Percentiles rank a stretch among this genome's conserved stretches.
These are phyloP conservation scores for Rhodotorula toruloides DNA, from an alignment of 768 basidiomycete species.

Conservation along the genomic window DNA sequence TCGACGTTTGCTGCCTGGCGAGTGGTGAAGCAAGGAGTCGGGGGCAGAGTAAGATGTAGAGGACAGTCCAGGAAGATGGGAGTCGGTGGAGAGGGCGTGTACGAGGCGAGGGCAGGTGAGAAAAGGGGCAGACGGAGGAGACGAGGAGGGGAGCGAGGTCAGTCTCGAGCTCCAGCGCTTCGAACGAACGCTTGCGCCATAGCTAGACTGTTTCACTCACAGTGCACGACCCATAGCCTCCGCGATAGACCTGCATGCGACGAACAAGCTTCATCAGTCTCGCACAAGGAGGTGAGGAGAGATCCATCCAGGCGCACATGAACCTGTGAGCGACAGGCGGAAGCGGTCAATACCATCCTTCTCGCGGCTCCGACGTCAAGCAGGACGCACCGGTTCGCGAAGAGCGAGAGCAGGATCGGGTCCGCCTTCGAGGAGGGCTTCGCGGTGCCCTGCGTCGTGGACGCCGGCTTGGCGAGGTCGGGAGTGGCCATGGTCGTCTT, in stretches of 20 bases:
- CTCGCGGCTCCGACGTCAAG: no score
- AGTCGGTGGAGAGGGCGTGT: not conserved
- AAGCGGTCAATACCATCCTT: no score
- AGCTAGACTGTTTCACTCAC: no score
- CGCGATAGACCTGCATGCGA: constrained; percentile 81
- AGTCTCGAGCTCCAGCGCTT: no score
- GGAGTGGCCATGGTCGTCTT: no score
- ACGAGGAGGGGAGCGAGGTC: no score
- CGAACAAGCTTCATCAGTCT: no score
- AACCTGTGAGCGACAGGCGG: not conserved
- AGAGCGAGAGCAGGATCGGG: constrained; percentile 81
- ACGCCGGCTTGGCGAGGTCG: not conserved
- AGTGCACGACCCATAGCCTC: constrained; percentile 16
- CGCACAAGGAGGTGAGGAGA: no score
- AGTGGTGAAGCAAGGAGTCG: not conserved
- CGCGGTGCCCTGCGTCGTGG: not conserved
- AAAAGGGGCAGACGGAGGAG: no score
- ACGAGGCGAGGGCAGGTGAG: no score
- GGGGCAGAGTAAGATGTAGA: not conserved
- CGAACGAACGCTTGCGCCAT: no score
- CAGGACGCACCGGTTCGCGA: constrained; percentile 59
- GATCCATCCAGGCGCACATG: not conserved
- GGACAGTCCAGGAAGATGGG: no score
- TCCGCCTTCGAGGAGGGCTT: constrained; percentile 51
- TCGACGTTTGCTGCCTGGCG: constrained; percentile 16